A percentile compares a stretch with the other conserved stretches of the same genome.
Conservation (phyloP, 139 green algal species). For the Picochlorum sp. region DNA sequence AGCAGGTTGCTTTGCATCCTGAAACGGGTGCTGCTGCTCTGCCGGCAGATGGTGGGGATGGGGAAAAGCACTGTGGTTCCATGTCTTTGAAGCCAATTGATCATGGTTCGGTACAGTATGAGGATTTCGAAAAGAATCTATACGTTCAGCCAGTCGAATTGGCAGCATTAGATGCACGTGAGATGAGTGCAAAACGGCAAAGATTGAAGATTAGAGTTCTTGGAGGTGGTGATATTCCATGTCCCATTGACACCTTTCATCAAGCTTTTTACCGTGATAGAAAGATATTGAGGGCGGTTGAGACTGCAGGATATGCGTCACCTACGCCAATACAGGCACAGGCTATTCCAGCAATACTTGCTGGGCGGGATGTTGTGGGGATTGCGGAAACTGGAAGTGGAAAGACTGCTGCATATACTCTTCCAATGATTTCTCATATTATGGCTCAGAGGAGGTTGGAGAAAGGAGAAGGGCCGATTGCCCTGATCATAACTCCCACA, state of each 20-base stretch:
- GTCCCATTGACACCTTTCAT: constrained; percentile 57
- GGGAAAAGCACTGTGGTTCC: not conserved
- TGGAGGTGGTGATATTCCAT: constrained; percentile 31
- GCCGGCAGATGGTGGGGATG: constrained; percentile 14
- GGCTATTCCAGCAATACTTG: constrained; percentile 65
- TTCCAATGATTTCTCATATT: constrained; percentile 77
- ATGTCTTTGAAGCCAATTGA: constrained; percentile 52
- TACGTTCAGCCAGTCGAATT: constrained; percentile 45
- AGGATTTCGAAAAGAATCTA: constrained; percentile 81
- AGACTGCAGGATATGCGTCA: constrained; percentile 51
- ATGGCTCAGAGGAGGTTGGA: constrained; percentile 60
- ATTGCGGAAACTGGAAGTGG: constrained; percentile 81
- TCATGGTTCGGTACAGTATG: constrained; percentile 55
- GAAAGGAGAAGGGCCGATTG: constrained; percentile 79
- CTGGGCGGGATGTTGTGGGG: constrained; percentile 65
- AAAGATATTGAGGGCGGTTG: constrained; percentile 52
- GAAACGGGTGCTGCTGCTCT: not conserved
- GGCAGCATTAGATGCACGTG: constrained; percentile 43
- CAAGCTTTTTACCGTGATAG: constrained; percentile 66
- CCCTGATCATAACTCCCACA: constrained; percentile 75
- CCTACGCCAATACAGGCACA: constrained; percentile 74
- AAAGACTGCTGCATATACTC: constrained; percentile 81
- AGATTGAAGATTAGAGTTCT: constrained; percentile 61
- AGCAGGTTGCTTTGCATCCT: constrained; percentile 16
- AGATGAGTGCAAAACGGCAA: constrained; percentile 44